Base-by-base conservation (phyloP, 1,139 yeast species). In the Kurtzmaniella quercitrusa region DNA sequence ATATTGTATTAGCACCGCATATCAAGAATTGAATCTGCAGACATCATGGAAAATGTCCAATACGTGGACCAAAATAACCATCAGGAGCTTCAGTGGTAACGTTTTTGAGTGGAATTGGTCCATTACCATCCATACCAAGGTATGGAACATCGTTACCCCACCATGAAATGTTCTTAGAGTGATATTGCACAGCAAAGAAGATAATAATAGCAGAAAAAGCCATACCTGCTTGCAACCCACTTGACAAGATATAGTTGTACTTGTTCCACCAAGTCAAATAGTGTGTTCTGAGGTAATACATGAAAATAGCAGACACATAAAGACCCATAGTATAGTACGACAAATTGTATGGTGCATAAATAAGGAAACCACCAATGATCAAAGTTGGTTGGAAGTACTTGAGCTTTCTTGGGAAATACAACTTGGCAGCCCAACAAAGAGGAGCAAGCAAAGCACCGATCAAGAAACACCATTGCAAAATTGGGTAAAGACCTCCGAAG, bases 151-250 rank as follows among this genome's bases (percentile, higher is more conserved):
- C 60, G 54, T 79, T 79, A 2, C 85, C 84, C 85, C 85, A 79
- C 84, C 85, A 80, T 45, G 48, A 47, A 25, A 79, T 43, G 11
- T 50, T 41, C 45, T 59, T 65, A n/a, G 56, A 62, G 37, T 69
- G 66, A 50, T 66, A 74, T 53, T 72, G 75, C 11, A 75, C 78
- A 3, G 79, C 68, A 53, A 79, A 77, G 63, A 77, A 79, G 40
- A 79, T 73, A 41, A 79, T 65, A 38, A 77, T 59, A 1, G 76
- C 72, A 40, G 71, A 56, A 45, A 75, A 69, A 0, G 82, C 82
- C 38, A 76, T 65, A 41, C 83, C 84, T 7, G 82, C 76, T 53
- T 77, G 81, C 41, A 79, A 55, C n/a, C 75, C 81, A 34, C 74
- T 66, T 7, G 77, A 60, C 25, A 79, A 59, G 25, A 81, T 68